A percentile compares a stretch with the other conserved stretches of the same genome.
Evolutionary conservation across 768 basidiomycete species (phyloP).

Genomic region (Daedaleopsis nitida): DNA sequence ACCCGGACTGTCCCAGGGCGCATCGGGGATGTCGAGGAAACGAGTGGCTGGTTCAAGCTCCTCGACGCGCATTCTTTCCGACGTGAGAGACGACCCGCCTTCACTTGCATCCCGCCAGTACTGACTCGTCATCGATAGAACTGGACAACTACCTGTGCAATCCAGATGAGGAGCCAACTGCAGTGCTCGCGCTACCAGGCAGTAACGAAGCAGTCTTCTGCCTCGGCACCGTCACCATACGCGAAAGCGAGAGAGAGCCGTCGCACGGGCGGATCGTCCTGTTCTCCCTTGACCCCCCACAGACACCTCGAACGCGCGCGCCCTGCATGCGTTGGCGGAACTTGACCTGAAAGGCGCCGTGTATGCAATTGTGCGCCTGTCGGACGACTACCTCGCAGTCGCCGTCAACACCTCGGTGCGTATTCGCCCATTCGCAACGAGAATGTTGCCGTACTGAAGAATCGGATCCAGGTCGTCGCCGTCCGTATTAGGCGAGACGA

Average conservation of each 20-base stretch:
- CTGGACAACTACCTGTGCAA: slow-evolving; percentile 51
- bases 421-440: slow-evolving; percentile 18
- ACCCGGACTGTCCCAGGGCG: slow-evolving; percentile 54
- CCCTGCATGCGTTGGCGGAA: slow-evolving; percentile 37
- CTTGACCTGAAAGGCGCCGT: slow-evolving; percentile 62
- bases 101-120: not conserved
- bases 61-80: slow-evolving; percentile 66
- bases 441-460: not conserved
- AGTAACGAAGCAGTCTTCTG: slow-evolving; percentile 27
- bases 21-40: slow-evolving; percentile 49
- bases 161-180: slow-evolving; percentile 62
- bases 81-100: slow-evolving; percentile 29
- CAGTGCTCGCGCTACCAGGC: slow-evolving; percentile 40
- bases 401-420: slow-evolving; percentile 79
- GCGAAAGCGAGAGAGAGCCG: slow-evolving; percentile 33
- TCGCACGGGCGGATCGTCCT: slow-evolving; percentile 63
- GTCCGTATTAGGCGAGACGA: slow-evolving; percentile 49
- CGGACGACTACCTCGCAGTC: slow-evolving; percentile 54
- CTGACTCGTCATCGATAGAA: slow-evolving; percentile 30
- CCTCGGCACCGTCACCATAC: slow-evolving; percentile 41
- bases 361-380: slow-evolving; percentile 55
- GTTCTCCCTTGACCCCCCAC: slow-evolving; percentile 42
- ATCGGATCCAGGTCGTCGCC: slow-evolving; percentile 24
- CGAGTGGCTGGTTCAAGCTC: slow-evolving; percentile 62
- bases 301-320: slow-evolving; percentile 25